These are phyloP conservation scores for Myxozyma geophila DNA, from an alignment of 805 yeast species.

Conservation along the genomic window DNA sequence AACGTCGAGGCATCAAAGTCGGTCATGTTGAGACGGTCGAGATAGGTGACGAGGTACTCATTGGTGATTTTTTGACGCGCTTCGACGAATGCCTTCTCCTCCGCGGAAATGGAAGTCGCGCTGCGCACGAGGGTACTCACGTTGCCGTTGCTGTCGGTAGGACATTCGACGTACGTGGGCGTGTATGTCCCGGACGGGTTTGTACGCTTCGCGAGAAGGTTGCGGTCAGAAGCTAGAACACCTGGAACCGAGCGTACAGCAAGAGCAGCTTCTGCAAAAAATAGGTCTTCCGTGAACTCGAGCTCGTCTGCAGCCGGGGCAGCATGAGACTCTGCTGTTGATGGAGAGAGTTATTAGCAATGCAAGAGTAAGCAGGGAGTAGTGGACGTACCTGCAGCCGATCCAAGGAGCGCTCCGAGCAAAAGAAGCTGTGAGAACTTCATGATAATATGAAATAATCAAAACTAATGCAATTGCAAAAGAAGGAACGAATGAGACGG, in stretches of 20 bases:
- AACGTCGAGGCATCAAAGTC: constrained; percentile 44
- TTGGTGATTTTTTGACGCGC: constrained; percentile 32
- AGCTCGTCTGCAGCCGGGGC: background rate
- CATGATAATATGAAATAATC: too few relatives aligned
- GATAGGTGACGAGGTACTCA: constrained; percentile 49
- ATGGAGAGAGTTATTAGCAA: too few relatives aligned
- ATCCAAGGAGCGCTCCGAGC: too few relatives aligned
- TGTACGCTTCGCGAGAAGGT: constrained; percentile 11
- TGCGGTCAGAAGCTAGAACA: background rate
- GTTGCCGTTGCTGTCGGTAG: constrained; percentile 9
- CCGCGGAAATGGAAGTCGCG: constrained; percentile 16
- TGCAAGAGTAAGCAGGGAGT: too few relatives aligned
- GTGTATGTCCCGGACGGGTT: constrained; percentile 17
- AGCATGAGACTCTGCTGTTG: background rate
- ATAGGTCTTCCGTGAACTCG: background rate
- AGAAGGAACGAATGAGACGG: too few relatives aligned
- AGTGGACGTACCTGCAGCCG: too few relatives aligned
- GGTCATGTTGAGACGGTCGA: constrained; percentile 52
- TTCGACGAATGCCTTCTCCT: constrained; percentile 38
- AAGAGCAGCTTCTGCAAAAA: constrained; percentile 3
- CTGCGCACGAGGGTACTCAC: constrained; percentile 21
- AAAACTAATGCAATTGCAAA: too few relatives aligned
- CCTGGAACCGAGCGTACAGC: constrained; percentile 5
- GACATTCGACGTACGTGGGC: constrained; percentile 21
- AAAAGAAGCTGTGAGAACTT: too few relatives aligned